phyloP scores from a whole-genome alignment of 1,139 yeast genomes.

The Kurtzmaniella quercitrusa region DNA sequence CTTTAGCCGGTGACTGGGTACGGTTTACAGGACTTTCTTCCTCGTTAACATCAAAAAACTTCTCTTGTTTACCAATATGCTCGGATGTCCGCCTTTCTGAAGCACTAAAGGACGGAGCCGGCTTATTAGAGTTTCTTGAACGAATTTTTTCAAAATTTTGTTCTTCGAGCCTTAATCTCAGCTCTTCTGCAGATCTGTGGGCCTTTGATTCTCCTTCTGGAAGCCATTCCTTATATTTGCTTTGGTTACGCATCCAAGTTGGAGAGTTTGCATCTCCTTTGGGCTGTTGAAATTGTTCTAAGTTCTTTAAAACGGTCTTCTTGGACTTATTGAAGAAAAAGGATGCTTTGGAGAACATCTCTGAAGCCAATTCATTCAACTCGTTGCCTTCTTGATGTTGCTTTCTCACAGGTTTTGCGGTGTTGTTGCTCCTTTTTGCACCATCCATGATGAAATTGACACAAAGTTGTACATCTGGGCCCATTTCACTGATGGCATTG shows the following conservation, averaged over 20 bases:
- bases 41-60: too few relatives aligned
- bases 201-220: constrained; percentile 3
- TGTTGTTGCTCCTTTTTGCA: constrained; percentile 12
- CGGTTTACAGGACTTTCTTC: neutral
- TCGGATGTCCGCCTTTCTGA: neutral
- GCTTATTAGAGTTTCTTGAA: neutral
- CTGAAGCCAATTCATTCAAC: constrained; percentile 59
- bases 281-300: constrained; percentile 51
- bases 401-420: constrained; percentile 5
- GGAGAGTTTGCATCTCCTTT: constrained; percentile 51
- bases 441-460: constrained; percentile 61
- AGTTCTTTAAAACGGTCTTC: constrained; percentile 58
- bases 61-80: too few relatives aligned
- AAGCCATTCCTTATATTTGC: constrained; percentile 32
- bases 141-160: neutral
- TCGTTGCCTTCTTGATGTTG: constrained; percentile 10
- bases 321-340: constrained; percentile 57
- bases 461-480: constrained; percentile 61
- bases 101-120: too few relatives aligned
- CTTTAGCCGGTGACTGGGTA: too few relatives aligned
- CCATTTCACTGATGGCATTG: constrained; percentile 55
- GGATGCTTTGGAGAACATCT: constrained; percentile 61
- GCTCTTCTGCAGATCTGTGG: constrained; percentile 1
- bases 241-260: constrained; percentile 73
- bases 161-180: constrained; percentile 1